Base-by-base conservation (phyloP, 2,329 filamentous ascomycete species). In the Albifimbria verrucaria region DNA sequence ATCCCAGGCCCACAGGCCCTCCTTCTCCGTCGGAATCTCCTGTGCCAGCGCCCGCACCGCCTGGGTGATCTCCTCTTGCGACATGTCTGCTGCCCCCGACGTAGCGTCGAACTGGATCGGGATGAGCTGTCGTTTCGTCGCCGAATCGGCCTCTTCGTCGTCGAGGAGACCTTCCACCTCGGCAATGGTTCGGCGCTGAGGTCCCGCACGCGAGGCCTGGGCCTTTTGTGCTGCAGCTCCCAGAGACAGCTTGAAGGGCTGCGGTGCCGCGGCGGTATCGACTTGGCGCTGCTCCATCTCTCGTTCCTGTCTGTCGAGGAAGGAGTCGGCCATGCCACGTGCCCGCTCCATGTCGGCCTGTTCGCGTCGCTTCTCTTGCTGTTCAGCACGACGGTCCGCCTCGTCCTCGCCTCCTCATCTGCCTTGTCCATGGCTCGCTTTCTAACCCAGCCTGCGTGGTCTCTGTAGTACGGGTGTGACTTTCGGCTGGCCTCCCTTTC, bases 121-220 rank as follows among this genome's bases (percentile, higher is more conserved):
- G 32, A 94, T 80, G 49, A 96, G 85, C 53, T 87, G 88, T 7
- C 90, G 84, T 71, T 87, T 90, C 5, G 83, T 82, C 21, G 81
- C 80, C 48, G 79, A 76, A 48, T 88, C 83, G 57, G 94, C 89
- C 66, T 97, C 94, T 70, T 97, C 94, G 70, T 97, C 92, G 73
- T 97, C 94, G 59, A 99, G 78, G 1, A 99, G 78, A 26, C 91
- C 91, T 76, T 97, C 94, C 52, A 99, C 90, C 67, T 99, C 94
- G 52, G 92, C 92, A 56, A 96, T 87, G 1, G 91, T 96, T 55
- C 92, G 88, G 55, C 90, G 83, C 53, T 82, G 78, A 0, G 82
- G 75, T 15, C 78, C 78, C 1, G 74, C 73, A 41, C 79, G 76
- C 53, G 82, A 81, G 0, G 80, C 80, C 48, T 83, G 80, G 0